Conservation (phyloP, 495 filamentous ascomycete genomes). For the Neurospora sp. region DNA sequence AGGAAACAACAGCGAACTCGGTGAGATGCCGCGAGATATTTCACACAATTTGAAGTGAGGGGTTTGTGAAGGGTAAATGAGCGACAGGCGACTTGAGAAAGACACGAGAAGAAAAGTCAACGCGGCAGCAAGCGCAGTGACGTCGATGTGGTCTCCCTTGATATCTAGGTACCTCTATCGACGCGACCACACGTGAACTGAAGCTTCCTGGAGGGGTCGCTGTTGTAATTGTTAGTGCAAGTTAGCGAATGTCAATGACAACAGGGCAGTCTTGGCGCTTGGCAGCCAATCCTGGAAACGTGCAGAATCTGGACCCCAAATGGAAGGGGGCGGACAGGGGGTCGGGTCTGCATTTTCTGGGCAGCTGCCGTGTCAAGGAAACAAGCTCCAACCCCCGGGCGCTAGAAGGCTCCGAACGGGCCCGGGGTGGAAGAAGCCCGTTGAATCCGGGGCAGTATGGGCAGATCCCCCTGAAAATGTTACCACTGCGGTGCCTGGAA, state of each 20-base stretch:
- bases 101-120: neutral
- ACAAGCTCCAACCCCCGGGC: neutral
- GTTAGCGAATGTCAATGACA: neutral
- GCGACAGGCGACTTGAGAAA: neutral
- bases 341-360: neutral
- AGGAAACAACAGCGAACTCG: neutral
- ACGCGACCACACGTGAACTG: slow-evolving; percentile 13
- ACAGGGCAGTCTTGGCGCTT: neutral
- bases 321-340: neutral
- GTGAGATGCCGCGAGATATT: neutral
- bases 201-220: neutral
- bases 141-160: neutral
- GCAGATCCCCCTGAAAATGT: neutral
- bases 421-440: neutral
- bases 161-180: neutral
- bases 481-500: neutral
- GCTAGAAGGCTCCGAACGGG: neutral
- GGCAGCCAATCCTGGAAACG: neutral
- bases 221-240: neutral
- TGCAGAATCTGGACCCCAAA: neutral
- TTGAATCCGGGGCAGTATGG: neutral
- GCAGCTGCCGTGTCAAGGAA: neutral
- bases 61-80: neutral
- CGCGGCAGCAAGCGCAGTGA: neutral
- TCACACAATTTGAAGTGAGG: neutral